Evolutionary conservation across 2,329 filamentous ascomycete genomes (phyloP).

Genomic region (Colletotrichum magnum): DNA sequence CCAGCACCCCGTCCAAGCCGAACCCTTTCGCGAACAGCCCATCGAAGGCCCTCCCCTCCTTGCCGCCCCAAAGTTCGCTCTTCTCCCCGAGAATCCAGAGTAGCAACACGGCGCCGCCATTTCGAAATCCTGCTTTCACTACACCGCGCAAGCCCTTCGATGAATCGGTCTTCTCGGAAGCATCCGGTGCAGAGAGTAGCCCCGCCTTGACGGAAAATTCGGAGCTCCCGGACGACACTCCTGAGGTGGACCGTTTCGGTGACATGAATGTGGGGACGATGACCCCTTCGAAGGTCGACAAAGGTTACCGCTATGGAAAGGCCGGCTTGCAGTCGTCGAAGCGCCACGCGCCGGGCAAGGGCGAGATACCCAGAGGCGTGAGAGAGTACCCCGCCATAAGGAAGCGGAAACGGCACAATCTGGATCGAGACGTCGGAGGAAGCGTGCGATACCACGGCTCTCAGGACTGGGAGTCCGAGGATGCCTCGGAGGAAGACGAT

Average conservation of each 20-base stretch:
- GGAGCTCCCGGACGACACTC: slow-evolving; percentile 67
- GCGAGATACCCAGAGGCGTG: slow-evolving; percentile 71
- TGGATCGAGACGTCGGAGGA: slow-evolving; percentile 65
- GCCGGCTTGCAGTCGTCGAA: slow-evolving; percentile 55
- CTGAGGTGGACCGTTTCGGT: slow-evolving; percentile 63
- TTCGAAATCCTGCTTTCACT: slow-evolving; percentile 75
- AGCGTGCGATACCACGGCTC: slow-evolving; percentile 61
- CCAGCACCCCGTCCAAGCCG: slow-evolving; percentile 44
- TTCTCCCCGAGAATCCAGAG: slow-evolving; percentile 61
- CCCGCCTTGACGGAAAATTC: slow-evolving; percentile 72
- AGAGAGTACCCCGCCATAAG: slow-evolving; percentile 58
- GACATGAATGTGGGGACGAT: slow-evolving; percentile 61
- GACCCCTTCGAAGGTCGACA: slow-evolving; percentile 62
- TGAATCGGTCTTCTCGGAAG: slow-evolving; percentile 66
- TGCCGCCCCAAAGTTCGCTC: slow-evolving; percentile 60
- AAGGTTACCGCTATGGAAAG: slow-evolving; percentile 61
- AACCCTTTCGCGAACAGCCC: slow-evolving; percentile 52
- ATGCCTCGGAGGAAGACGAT: slow-evolving; percentile 64
- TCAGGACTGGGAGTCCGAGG: slow-evolving; percentile 60
- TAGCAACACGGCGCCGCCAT: slow-evolving; percentile 63
- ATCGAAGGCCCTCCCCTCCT: slow-evolving; percentile 55
- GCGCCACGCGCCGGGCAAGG: slow-evolving; percentile 68
- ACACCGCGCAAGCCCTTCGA: slow-evolving; percentile 73
- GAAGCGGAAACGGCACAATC: slow-evolving; percentile 67
- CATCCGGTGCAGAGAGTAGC: slow-evolving; percentile 72